Conservation (phyloP, 169 alveolate genomes). For the Eimeria acervulina region DNA sequence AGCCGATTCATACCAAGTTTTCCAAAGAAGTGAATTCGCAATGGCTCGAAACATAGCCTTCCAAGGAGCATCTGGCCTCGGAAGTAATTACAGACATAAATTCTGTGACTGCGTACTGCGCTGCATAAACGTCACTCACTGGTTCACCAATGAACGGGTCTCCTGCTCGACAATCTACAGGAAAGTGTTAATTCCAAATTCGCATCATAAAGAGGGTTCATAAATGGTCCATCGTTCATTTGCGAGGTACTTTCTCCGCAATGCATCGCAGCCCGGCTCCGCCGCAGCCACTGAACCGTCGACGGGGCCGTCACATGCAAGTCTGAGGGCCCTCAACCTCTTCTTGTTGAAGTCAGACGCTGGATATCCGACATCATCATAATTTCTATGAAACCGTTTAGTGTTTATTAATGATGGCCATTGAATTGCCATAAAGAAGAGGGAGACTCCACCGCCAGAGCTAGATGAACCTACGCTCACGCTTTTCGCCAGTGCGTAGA, state of each 20-base stretch:
- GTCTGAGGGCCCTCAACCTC: background rate
- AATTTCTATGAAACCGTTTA: background rate
- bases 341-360: background rate
- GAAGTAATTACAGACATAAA: background rate
- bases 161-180: background rate
- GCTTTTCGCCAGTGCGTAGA: background rate
- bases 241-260: background rate
- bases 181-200: background rate
- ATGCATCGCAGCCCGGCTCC: background rate
- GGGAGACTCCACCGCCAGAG: background rate
- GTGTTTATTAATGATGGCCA: background rate
- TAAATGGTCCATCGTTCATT: background rate
- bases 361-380: background rate
- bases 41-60: background rate
- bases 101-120: background rate
- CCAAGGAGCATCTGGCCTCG: no score
- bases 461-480: background rate
- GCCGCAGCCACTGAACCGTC: background rate
- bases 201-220: background rate
- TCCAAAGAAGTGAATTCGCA: no score
- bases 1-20: background rate
- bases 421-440: background rate
- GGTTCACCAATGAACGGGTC: background rate
- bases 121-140: background rate
- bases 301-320: conserved; percentile 15